phyloP scores from a whole-genome alignment of 176 grass and related monocot genomes.

The Musa schizocarpa region DNA sequence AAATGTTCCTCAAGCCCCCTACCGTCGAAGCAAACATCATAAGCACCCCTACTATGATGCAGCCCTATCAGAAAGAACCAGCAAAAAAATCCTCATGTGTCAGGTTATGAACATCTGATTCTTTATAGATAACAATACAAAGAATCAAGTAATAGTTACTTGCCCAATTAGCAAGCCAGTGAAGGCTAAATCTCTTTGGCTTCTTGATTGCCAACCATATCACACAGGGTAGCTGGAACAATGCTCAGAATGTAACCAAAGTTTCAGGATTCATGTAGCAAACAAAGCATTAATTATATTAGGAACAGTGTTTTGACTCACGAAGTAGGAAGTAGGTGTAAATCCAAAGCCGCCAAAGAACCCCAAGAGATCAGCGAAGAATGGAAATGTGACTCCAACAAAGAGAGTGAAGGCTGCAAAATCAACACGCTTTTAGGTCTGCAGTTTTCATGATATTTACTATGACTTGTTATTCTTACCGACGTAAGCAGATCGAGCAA shows the following conservation, averaged over 20 bases:
- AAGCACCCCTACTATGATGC: slow-evolving; percentile 6
- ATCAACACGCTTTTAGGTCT: not conserved
- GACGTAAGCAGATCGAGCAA: slow-evolving; percentile 15
- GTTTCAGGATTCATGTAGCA: not conserved
- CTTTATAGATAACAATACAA: not conserved
- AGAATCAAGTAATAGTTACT: not conserved
- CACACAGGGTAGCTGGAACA: slow-evolving; percentile 14
- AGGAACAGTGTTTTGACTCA: not conserved
- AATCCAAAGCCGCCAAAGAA: slow-evolving; percentile 7
- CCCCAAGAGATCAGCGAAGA: slow-evolving; percentile 1
- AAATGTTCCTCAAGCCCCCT: not conserved
- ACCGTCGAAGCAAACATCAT: slow-evolving; percentile 8
- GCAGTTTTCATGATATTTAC: not conserved
- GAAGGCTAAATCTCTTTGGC: slow-evolving; percentile 19
- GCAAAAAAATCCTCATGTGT: no score
- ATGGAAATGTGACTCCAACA: slow-evolving; percentile 2
- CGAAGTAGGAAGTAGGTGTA: slow-evolving; percentile 18
- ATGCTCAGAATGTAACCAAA: not conserved
- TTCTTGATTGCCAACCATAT: slow-evolving; percentile 20
- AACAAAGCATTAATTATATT: no score
- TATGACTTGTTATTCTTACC: slow-evolving; percentile 1
- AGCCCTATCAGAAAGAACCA: not conserved
- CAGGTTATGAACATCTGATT: no score
- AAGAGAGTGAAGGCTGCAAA: slow-evolving; percentile 3
- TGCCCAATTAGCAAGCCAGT: slow-evolving; percentile 7